Conservation (phyloP, 139 green algal genomes). For the Chlamydomonas sp. region DNA sequence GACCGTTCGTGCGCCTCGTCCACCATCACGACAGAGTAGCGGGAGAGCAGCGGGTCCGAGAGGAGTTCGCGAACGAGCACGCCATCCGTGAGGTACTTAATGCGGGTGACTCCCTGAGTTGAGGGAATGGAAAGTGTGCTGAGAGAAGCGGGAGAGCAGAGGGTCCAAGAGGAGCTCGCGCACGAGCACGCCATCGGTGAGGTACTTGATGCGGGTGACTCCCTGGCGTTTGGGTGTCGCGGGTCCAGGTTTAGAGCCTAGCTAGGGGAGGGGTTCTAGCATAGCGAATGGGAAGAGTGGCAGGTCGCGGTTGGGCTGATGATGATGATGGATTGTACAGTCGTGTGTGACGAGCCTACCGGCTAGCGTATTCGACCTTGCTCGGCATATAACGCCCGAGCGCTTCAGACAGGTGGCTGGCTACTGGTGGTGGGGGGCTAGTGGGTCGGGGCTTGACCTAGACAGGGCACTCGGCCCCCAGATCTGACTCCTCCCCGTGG, state of each 20-base stretch:
- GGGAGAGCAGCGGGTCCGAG: constrained; percentile 71
- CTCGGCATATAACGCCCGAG: too few relatives aligned
- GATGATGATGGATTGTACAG: too few relatives aligned
- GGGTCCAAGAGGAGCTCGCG: constrained; percentile 83
- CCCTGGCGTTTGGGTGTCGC: constrained; percentile 40
- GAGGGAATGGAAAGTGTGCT: not conserved
- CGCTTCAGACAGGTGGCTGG: too few relatives aligned
- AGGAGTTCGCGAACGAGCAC: constrained; percentile 86
- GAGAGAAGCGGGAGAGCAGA: constrained; percentile 67
- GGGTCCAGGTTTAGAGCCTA: not conserved
- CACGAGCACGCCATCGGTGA: constrained; percentile 88
- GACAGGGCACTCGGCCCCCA: too few relatives aligned
- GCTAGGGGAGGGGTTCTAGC: too few relatives aligned
- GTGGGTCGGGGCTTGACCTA: too few relatives aligned
- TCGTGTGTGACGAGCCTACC: too few relatives aligned
- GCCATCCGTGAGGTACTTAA: constrained; percentile 89
- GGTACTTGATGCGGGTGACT: constrained; percentile 73
- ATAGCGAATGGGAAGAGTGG: not conserved
- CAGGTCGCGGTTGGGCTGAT: not conserved
- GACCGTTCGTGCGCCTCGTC: constrained; percentile 89
- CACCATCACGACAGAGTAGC: constrained; percentile 82
- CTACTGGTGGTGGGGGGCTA: too few relatives aligned
- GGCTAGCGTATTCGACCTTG: too few relatives aligned
- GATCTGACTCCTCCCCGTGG: too few relatives aligned
- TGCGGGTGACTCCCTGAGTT: constrained; percentile 59